Conservation (phyloP, 768 basidiomycete genomes). For the Nidula microcarpa region DNA sequence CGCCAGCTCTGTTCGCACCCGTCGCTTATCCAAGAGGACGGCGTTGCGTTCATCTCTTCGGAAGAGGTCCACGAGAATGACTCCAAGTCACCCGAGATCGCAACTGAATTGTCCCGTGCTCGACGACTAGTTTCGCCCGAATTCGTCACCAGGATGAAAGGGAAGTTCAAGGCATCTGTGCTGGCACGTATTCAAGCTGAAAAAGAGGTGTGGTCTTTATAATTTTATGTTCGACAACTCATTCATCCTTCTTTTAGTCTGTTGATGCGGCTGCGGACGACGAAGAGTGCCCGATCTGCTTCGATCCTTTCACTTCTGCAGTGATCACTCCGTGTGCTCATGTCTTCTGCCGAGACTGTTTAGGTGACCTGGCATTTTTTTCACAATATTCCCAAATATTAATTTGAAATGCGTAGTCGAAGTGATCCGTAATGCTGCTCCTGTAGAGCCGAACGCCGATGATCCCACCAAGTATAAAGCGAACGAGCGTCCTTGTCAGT, state of each 20-base stretch:
- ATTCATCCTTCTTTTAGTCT: slow-evolving; percentile 26
- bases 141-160: slow-evolving; percentile 49
- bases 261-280: slow-evolving; percentile 42
- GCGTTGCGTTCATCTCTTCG: slow-evolving; percentile 37
- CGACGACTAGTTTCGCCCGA: slow-evolving; percentile 36
- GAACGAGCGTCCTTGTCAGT: slow-evolving; percentile 50
- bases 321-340: slow-evolving; percentile 60
- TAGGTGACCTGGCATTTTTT: slow-evolving; percentile 29
- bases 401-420: slow-evolving; percentile 22
- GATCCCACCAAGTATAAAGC: slow-evolving; percentile 30
- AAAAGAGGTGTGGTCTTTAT: slow-evolving; percentile 34
- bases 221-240: no score
- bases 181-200: slow-evolving; percentile 48
- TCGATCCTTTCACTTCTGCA: slow-evolving; percentile 50
- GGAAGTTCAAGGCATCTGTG: slow-evolving; percentile 37
- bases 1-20: slow-evolving; percentile 72
- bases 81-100: slow-evolving; percentile 21
- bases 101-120: slow-evolving; percentile 44
- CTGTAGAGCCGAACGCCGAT: slow-evolving; percentile 24
- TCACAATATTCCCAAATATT: not conserved
- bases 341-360: slow-evolving; percentile 59
- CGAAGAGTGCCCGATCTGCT: slow-evolving; percentile 69
- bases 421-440: slow-evolving; percentile 34
- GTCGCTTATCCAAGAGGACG: slow-evolving; percentile 57
- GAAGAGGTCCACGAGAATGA: slow-evolving; percentile 33